phyloP scores from a whole-genome alignment of 2,329 filamentous ascomycete genomes.

The Microdochium trichocladiopsis region DNA sequence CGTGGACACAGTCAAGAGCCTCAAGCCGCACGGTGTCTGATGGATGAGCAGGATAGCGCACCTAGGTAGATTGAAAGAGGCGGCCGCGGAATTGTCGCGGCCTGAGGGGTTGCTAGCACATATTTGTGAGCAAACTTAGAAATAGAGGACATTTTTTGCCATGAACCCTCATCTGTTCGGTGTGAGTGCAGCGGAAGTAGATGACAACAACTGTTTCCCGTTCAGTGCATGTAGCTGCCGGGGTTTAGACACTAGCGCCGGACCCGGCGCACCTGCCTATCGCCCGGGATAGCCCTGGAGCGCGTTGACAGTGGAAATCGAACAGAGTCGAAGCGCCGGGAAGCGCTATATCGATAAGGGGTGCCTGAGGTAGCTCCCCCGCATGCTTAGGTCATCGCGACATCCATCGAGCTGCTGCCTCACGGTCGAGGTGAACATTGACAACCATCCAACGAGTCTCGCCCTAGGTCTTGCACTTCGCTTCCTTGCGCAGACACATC shows the following conservation, averaged over 20 bases:
- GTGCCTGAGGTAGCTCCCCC: neutral
- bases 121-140: no score
- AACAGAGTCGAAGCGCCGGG: neutral
- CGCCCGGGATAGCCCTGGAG: neutral
- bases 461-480: no score
- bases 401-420: neutral
- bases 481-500: no score
- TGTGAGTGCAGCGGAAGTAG: no score
- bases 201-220: no score
- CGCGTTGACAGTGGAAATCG: neutral
- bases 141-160: no score
- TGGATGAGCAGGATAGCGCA: neutral
- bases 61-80: neutral
- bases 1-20: constrained; percentile 55
- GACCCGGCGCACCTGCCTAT: no score
- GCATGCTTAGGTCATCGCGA: neutral
- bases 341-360: neutral
- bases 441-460: neutral
- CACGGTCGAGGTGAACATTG: neutral
- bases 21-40: constrained; percentile 40
- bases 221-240: no score
- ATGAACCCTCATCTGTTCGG: no score
- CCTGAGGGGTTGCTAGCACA: no score
- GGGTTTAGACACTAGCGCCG: no score
- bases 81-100: neutral